phyloP scores from a whole-genome alignment of 176 grass and related monocot species.

The Pontederia paniculata region DNA sequence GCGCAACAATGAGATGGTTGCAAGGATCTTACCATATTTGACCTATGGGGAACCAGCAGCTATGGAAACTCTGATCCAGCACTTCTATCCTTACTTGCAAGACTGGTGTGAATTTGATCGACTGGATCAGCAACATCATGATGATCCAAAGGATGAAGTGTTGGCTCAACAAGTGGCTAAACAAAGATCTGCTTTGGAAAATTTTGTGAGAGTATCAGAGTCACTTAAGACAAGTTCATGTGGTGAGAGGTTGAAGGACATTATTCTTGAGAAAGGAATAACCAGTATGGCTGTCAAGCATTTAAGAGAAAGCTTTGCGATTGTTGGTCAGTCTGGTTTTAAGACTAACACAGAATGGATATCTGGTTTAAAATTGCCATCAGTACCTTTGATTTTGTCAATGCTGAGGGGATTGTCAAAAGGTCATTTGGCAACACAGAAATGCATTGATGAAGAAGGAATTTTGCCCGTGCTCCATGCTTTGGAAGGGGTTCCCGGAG shows the following conservation, averaged over 20 bases:
- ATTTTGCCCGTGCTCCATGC: constrained; percentile 80
- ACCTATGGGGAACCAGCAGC: constrained; percentile 83
- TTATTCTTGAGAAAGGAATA: constrained; percentile 87
- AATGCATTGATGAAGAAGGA: constrained; percentile 76
- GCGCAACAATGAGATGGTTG: constrained; percentile 97
- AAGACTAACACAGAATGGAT: constrained; percentile 78
- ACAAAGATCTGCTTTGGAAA: constrained; percentile 74
- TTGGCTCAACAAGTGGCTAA: constrained; percentile 45
- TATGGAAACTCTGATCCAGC: constrained; percentile 89
- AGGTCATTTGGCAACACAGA: constrained; percentile 87
- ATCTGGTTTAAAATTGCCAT: constrained; percentile 61
- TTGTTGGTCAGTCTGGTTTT: constrained; percentile 35
- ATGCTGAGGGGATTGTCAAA: constrained; percentile 89
- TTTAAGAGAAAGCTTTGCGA: constrained; percentile 73
- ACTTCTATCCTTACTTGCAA: constrained; percentile 87
- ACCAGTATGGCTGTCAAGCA: constrained; percentile 51
- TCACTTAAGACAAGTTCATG: constrained; percentile 95
- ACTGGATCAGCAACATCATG: constrained; percentile 64
- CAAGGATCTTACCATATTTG: constrained; percentile 95
- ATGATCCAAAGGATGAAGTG: constrained; percentile 66
- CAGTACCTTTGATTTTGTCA: constrained; percentile 75
- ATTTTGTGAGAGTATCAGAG: constrained; percentile 95
- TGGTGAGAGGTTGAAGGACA: constrained; percentile 85
- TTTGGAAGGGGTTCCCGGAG: constrained; percentile 82
- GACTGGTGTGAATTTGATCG: constrained; percentile 72